These are phyloP conservation scores for Ramichloridium luteum DNA, from an alignment of 2,329 filamentous ascomycete species.

Conservation along the genomic window DNA sequence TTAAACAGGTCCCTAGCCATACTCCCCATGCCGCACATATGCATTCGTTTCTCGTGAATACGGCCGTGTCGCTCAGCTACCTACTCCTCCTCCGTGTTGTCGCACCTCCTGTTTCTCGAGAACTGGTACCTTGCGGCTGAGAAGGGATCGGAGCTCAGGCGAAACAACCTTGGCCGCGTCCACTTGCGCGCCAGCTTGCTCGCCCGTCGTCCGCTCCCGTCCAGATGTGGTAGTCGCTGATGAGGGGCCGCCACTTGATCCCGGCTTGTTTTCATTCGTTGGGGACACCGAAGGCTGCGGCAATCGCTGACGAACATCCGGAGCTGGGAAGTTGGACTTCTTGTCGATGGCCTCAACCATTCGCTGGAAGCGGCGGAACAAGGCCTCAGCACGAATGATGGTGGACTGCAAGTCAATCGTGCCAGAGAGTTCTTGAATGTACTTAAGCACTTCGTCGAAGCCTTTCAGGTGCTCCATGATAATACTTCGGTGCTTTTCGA, in stretches of 20 bases:
- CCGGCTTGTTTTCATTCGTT: background rate
- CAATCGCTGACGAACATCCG: conserved; percentile 37
- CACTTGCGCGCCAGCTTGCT: conserved; percentile 15
- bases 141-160: conserved; percentile 47
- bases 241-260: background rate
- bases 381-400: conserved; percentile 71
- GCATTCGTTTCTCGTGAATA: conserved; percentile 1
- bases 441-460: conserved; percentile 96
- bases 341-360: conserved; percentile 87
- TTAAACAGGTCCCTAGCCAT: too few species aligned
- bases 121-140: conserved; percentile 48
- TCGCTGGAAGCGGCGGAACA: conserved; percentile 79
- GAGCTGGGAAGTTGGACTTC: conserved; percentile 67
- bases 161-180: conserved; percentile 45
- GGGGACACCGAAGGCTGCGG: conserved; percentile 17
- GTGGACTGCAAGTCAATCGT: conserved; percentile 85
- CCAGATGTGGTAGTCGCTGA: conserved; percentile 22
- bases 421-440: conserved; percentile 89
- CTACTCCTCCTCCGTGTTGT: conserved; percentile 33
- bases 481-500: conserved; percentile 91
- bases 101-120: conserved; percentile 35
- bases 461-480: conserved; percentile 90
- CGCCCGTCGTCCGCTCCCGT: conserved; percentile 28
- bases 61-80: conserved; percentile 7
- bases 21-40: too few species aligned